These are phyloP conservation scores for Serendipita sp. DNA, from an alignment of 768 basidiomycete species.

Conservation along the genomic window DNA sequence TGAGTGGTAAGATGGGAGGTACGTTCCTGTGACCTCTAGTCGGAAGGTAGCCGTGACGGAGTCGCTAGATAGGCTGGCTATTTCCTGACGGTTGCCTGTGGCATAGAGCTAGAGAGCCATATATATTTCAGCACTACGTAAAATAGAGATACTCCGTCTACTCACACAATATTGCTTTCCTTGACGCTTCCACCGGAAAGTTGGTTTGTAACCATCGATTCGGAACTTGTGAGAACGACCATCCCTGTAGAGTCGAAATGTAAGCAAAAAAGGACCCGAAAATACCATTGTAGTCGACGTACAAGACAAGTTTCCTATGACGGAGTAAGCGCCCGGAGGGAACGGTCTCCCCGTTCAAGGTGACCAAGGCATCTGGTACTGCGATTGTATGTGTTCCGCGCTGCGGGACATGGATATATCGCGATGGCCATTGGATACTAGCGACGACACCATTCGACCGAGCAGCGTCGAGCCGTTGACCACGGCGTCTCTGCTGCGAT, in stretches of 20 bases:
- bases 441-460: background rate
- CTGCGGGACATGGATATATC: background rate
- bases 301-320: constrained; percentile 1
- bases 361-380: background rate
- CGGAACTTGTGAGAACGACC: background rate
- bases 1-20: background rate
- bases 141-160: too few species aligned
- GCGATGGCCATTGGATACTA: background rate
- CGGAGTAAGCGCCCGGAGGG: constrained; percentile 1
- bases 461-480: background rate
- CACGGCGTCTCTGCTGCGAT: background rate
- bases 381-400: background rate
- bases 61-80: background rate
- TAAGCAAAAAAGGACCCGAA: background rate
- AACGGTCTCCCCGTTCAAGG: background rate
- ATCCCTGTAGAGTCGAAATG: background rate
- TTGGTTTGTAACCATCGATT: constrained; percentile 2
- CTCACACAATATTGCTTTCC: background rate
- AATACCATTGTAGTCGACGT: background rate
- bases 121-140: too few species aligned
- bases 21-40: background rate
- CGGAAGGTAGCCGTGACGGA: background rate
- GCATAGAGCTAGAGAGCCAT: background rate
- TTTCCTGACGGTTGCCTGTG: background rate
- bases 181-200: background rate